Conservation (phyloP, 148 eudicot genomes). For the Silene uniflora region DNA sequence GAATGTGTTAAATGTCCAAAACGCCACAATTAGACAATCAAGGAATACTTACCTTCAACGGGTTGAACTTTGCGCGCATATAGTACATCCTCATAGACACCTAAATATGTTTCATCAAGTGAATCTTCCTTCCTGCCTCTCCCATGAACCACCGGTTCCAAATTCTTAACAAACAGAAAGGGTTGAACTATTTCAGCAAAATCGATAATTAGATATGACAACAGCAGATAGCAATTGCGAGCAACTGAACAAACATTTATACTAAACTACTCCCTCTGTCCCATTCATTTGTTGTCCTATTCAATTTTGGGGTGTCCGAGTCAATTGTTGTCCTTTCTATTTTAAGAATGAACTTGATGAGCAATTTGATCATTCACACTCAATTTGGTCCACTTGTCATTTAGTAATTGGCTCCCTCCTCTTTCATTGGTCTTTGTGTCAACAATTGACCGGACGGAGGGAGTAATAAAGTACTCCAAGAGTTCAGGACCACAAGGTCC, state of each 20-base stretch:
- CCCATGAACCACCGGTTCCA: conserved; percentile 84
- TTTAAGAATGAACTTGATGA: too few species aligned
- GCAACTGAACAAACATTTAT: not conserved
- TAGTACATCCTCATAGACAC: conserved; percentile 70
- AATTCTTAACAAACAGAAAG: conserved; percentile 32
- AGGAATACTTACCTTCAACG: conserved; percentile 53
- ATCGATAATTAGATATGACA: not conserved
- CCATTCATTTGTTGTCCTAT: too few species aligned
- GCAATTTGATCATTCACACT: too few species aligned
- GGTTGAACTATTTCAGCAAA: not conserved
- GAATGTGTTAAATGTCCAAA: not conserved
- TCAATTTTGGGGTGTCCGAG: too few species aligned
- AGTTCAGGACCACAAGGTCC: too few species aligned
- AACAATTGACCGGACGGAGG: too few species aligned
- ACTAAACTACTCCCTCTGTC: too few species aligned
- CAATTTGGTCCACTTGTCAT: too few species aligned
- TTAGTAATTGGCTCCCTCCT: too few species aligned
- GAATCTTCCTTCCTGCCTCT: conserved; percentile 78
- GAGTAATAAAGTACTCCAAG: too few species aligned
- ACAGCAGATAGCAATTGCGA: not conserved
- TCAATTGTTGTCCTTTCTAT: too few species aligned
- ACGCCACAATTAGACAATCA: not conserved
- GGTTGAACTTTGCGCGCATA: conserved; percentile 90
- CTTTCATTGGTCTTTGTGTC: too few species aligned
- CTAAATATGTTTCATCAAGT: conserved; percentile 77